phyloP scores from a whole-genome alignment of 768 basidiomycete species.

The Leccinum incarnatum region DNA sequence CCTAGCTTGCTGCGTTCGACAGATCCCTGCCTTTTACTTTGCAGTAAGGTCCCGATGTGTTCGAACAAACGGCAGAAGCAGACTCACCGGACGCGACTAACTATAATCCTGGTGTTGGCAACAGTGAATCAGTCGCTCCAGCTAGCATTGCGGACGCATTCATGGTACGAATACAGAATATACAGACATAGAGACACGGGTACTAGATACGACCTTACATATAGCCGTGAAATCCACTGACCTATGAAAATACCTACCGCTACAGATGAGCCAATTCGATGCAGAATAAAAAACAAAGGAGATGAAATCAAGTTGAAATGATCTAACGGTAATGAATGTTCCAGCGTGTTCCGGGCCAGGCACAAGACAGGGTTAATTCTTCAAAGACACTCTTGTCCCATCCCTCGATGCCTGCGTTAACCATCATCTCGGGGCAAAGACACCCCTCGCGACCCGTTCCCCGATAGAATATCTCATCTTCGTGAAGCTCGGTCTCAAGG shows the following conservation, averaged over 20 bases:
- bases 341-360: background rate
- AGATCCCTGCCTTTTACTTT: no score
- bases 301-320: background rate
- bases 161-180: no score
- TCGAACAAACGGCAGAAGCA: no score
- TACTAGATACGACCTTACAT: no score
- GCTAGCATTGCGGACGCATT: no score
- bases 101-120: no score
- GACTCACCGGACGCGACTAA: no score
- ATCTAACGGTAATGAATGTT: background rate
- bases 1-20: no score
- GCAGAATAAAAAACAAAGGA: background rate
- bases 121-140: background rate
- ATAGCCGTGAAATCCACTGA: no score
- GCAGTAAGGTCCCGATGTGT: no score
- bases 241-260: no score
- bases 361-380: background rate
- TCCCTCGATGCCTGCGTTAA: slow-evolving; percentile 2
- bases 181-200: no score
- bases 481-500: background rate
- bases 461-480: slow-evolving; percentile 3
- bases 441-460: slow-evolving; percentile 8
- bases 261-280: background rate
- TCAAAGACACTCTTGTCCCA: slow-evolving; percentile 1
- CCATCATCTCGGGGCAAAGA: slow-evolving; percentile 14